Conservation (phyloP, 495 filamentous ascomycete species). For the Hypoxylon lenormandii region DNA sequence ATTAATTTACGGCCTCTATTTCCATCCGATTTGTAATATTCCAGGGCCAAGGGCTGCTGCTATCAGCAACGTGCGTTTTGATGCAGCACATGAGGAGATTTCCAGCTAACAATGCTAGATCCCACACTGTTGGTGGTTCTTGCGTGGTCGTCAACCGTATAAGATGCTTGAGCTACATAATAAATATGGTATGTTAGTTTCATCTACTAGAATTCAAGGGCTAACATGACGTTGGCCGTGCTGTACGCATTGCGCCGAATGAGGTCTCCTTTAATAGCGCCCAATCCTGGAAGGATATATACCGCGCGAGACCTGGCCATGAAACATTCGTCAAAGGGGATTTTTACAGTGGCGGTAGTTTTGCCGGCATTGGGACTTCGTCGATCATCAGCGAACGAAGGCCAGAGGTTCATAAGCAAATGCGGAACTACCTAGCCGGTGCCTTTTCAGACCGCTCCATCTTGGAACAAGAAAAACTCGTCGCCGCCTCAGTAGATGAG, state of each 20-base stretch:
- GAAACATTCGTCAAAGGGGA: conserved; percentile 50
- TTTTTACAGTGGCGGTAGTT: conserved; percentile 43
- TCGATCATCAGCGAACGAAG: conserved; percentile 47
- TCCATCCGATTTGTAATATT: no score
- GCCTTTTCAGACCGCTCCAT: conserved; percentile 56
- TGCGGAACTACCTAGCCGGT: conserved; percentile 47
- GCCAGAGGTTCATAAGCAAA: conserved; percentile 53
- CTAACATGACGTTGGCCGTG: conserved; percentile 40
- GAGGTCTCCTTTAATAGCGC: conserved; percentile 60
- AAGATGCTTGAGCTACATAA: conserved; percentile 44
- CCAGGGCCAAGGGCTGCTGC: no score
- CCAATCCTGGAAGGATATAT: conserved; percentile 57
- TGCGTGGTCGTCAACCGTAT: no score
- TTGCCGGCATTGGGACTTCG: conserved; percentile 37
- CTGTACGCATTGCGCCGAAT: conserved; percentile 60
- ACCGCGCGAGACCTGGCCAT: conserved; percentile 47
- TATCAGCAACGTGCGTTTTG: no score
- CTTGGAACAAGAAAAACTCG: conserved; percentile 59
- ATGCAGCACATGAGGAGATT: no score
- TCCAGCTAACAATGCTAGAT: no score
- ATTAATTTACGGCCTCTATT: no score
- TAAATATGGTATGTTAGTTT: conserved; percentile 35
- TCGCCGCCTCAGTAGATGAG: conserved; percentile 39
- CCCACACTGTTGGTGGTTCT: no score
- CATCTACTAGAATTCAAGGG: neutral